Evolutionary conservation across 257 asterid genomes (phyloP).

Genomic region (Craterostigma plantagineum): DNA sequence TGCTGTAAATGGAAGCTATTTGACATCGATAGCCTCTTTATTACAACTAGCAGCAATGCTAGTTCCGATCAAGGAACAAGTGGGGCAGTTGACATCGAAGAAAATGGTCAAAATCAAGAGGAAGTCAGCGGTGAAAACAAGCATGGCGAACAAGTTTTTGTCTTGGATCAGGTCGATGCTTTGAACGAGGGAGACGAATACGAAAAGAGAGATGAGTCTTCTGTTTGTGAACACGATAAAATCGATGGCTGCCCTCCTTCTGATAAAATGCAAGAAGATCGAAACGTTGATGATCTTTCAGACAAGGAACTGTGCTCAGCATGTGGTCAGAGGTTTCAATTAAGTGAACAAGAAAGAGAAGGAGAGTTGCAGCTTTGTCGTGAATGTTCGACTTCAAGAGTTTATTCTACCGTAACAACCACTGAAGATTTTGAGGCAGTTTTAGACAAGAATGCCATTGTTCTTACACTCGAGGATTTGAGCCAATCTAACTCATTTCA

Average conservation of each 20-base stretch:
- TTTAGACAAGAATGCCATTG: conserved; percentile 13
- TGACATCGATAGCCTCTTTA: conserved; percentile 57
- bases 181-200: conserved; percentile 18
- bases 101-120: conserved; percentile 51
- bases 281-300: too few species aligned
- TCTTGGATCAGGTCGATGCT: conserved; percentile 42
- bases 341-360: too few species aligned
- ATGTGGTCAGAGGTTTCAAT: too few species aligned
- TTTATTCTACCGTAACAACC: too few species aligned
- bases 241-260: conserved; percentile 10
- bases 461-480: conserved; percentile 15
- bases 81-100: conserved; percentile 57
- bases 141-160: conserved; percentile 40
- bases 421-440: too few species aligned
- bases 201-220: conserved; percentile 10
- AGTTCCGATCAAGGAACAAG: conserved; percentile 59
- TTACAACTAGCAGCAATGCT: conserved; percentile 80
- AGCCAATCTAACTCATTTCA: conserved; percentile 16
- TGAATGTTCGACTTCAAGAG: too few species aligned
- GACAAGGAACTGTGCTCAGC: too few species aligned
- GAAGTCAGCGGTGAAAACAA: conserved; percentile 27
- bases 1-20: conserved; percentile 41
- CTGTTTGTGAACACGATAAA: conserved; percentile 2
- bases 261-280: too few species aligned
- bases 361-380: too few species aligned